These are phyloP conservation scores for Pythium graminicola DNA, from an alignment of 352 stramenopile genomes.

Conservation along the genomic window DNA sequence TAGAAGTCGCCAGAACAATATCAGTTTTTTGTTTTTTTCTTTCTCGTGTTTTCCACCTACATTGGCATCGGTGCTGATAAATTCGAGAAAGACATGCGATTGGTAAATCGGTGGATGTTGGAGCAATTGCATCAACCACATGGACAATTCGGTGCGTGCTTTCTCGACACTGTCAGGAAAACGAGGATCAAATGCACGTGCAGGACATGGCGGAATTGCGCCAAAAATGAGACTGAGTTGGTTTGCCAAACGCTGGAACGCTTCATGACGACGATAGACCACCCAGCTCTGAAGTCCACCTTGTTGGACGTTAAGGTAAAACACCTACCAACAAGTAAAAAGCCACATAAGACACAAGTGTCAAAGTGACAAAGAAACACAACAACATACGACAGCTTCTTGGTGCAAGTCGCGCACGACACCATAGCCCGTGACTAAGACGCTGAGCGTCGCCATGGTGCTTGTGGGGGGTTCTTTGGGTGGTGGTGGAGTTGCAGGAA, in stretches of 20 bases:
- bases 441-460: conserved; percentile 58
- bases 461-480: not conserved
- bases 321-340: conserved; percentile 34
- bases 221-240: conserved; percentile 67
- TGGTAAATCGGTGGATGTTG: conserved; percentile 74
- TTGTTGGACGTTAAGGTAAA: conserved; percentile 71
- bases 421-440: conserved; percentile 70
- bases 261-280: conserved; percentile 68
- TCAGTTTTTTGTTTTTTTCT: not conserved
- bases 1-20: conserved; percentile 5
- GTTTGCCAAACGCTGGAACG: conserved; percentile 66
- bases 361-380: not conserved
- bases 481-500: conserved; percentile 8
- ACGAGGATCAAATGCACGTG: conserved; percentile 47
- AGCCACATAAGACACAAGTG: not conserved
- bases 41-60: conserved; percentile 21
- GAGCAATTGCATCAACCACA: conserved; percentile 79
- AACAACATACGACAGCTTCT: conserved; percentile 42
- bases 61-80: conserved; percentile 74
- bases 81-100: conserved; percentile 79
- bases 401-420: conserved; percentile 45
- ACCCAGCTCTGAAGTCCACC: conserved; percentile 57
- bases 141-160: conserved; percentile 57
- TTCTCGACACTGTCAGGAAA: conserved; percentile 69
- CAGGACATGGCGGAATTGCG: conserved; percentile 48